These are phyloP conservation scores for Arctium minus DNA, from an alignment of 129 eudicot genomes.

Conservation along the genomic window DNA sequence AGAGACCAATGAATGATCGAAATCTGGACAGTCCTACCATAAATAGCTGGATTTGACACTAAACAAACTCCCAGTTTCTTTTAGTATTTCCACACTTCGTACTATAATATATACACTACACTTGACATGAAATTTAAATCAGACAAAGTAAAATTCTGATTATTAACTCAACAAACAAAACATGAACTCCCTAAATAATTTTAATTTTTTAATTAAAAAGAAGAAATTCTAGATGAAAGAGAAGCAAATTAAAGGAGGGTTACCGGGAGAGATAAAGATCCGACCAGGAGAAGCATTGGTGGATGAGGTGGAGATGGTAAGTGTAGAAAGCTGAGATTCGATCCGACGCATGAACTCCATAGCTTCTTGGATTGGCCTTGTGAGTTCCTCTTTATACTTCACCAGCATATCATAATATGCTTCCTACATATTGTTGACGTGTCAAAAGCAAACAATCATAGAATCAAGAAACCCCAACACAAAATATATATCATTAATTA, in stretches of 20 bases:
- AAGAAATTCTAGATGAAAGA: too few relatives aligned
- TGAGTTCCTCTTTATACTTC: conserved; percentile 83
- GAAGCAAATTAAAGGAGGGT: background rate
- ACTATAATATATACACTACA: background rate
- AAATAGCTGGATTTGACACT: conserved; percentile 25
- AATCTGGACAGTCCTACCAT: conserved; percentile 22
- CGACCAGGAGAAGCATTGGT: conserved; percentile 49
- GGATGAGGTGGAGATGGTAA: conserved; percentile 30
- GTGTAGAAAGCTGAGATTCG: conserved; percentile 75
- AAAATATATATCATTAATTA: background rate
- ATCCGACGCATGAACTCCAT: conserved; percentile 90
- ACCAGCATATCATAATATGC: conserved; percentile 93
- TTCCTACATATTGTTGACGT: conserved; percentile 41
- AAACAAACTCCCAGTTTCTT: conserved; percentile 34
- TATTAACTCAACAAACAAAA: background rate
- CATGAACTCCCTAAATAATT: background rate
- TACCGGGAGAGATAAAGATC: conserved; percentile 58
- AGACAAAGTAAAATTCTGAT: background rate
- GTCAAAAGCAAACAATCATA: background rate
- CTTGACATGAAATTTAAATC: background rate
- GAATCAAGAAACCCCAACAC: background rate
- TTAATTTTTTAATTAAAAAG: background rate
- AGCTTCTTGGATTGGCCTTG: conserved; percentile 90
- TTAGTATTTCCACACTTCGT: conserved; percentile 6
- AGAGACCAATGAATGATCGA: conserved; percentile 25